These are phyloP conservation scores for Acer yangbiense DNA, from an alignment of 345 rosid species.

Conservation along the genomic window DNA sequence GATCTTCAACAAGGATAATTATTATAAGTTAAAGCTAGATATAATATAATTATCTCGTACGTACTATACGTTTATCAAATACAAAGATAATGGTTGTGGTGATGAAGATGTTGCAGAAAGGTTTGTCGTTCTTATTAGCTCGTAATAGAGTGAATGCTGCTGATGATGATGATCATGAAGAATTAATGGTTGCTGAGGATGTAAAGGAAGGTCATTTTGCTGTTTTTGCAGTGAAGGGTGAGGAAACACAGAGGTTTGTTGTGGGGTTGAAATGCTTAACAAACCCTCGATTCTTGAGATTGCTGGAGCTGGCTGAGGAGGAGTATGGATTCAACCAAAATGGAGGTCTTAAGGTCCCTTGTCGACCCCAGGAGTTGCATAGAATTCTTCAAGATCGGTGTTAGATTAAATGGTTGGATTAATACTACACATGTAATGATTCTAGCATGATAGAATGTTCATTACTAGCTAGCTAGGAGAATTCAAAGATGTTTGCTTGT, in stretches of 20 bases:
- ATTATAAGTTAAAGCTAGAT: no score
- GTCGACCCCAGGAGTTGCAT: slow-evolving; percentile 56
- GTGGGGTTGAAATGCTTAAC: slow-evolving; percentile 41
- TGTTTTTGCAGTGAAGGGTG: slow-evolving; percentile 42
- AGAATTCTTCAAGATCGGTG: neutral
- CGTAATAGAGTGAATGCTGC: no score
- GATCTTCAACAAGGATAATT: no score
- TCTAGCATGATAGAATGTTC: no score
- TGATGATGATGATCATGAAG: neutral
- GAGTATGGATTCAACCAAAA: slow-evolving; percentile 48
- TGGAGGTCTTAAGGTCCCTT: slow-evolving; percentile 47
- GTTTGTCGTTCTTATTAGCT: neutral
- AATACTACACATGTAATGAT: neutral
- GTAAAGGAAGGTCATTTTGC: slow-evolving; percentile 53
- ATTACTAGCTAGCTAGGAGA: no score
- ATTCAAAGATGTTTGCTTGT: no score
- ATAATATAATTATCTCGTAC: no score
- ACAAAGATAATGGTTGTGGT: no score
- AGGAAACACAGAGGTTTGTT: slow-evolving; percentile 45
- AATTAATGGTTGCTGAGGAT: slow-evolving; percentile 29
- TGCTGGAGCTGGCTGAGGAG: slow-evolving; percentile 50
- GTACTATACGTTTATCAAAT: no score
- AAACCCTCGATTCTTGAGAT: slow-evolving; percentile 46
- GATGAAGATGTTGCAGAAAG: neutral
- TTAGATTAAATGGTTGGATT: no score